Evolutionary conservation across 164 flowering plant species (phyloP), one percentile per base, ranked within the genome.

Genomic region (Sedum album): DNA sequence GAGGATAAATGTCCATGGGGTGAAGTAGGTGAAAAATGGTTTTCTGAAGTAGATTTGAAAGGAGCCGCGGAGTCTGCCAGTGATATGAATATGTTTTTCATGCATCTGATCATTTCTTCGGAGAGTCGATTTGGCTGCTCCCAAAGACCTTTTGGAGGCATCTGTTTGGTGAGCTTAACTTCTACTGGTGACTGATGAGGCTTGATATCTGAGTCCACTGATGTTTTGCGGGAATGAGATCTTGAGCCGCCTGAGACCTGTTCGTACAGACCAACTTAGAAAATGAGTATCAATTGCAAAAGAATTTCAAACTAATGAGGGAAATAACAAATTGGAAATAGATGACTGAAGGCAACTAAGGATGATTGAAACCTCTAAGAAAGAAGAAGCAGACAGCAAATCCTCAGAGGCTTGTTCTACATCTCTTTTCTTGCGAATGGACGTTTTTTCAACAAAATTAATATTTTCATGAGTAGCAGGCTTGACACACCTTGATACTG

Each of bases 31-130:
- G 85, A 80, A 53, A 69, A 57, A 15, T 73, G 75, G 66, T 81
- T 79, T 42, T 63, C 39, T 26, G 72, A 25, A 30, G 79, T 66
- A 9, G 77, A 79, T 70, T 81, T 81, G 72, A 82, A 76, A 35
- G 84, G 76, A 20, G 68, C 18, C 48, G 78, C 69, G 72, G 87
- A 80, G 72, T 86, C 89, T 31, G 85, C 84, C 61, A 89, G 71
- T 35, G 86, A 89, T 67, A 87, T 80, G 73, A 85, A 89, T 68
- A 89, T 85, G 67, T 86, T 84, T 73, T 78, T 87, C 96, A 89
- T 89, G 69, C 91, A 89, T 64, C 80, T 74, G 8, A 89, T 86
- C 91, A 89, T 89, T 74, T 89, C 90, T 73, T 89, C 90, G 13
- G 96, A 87, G 44, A 89, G 76, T 60, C 70, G 72, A 77, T 84